phyloP scores from a whole-genome alignment of 805 yeast genomes.

The Candida ovalis region DNA sequence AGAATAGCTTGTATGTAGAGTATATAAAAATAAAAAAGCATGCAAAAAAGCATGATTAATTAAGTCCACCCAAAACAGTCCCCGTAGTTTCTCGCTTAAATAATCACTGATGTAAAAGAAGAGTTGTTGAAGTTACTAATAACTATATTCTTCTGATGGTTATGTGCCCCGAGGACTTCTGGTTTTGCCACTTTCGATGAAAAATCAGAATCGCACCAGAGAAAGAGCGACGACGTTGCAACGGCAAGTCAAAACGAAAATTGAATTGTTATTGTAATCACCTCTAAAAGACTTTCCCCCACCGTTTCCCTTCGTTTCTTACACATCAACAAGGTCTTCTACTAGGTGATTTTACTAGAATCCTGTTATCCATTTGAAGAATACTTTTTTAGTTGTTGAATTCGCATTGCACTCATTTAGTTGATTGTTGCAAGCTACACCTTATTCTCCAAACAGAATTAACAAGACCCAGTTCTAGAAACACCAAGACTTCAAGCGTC shows the following conservation, averaged over 20 bases:
- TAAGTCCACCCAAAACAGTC: not conserved
- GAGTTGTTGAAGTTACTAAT: too few species aligned
- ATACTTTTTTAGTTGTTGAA: conserved; percentile 7
- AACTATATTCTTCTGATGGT: not conserved
- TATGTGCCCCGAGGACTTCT: not conserved
- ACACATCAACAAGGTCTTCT: conserved; percentile 11
- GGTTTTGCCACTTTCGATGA: conserved; percentile 18
- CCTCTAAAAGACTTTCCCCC: not conserved
- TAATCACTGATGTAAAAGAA: not conserved
- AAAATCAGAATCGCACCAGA: not conserved
- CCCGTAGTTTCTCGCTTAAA: too few species aligned
- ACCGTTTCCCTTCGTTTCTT: not conserved
- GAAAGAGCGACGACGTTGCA: not conserved
- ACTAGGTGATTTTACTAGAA: conserved; percentile 11
- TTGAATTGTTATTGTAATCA: not conserved
- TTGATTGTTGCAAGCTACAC: conserved; percentile 27
- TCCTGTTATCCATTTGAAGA: conserved; percentile 9
- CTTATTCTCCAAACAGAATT: conserved; percentile 1
- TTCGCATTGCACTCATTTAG: conserved; percentile 28
- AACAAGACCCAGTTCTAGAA: not conserved
- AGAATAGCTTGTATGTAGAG: not conserved
- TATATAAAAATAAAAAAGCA: too few species aligned
- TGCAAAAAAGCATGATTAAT: not conserved
- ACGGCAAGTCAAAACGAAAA: not conserved
- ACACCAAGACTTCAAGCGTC: not conserved